Conservation (phyloP, 208 protist genomes). For the Crithidia bombi region DNA sequence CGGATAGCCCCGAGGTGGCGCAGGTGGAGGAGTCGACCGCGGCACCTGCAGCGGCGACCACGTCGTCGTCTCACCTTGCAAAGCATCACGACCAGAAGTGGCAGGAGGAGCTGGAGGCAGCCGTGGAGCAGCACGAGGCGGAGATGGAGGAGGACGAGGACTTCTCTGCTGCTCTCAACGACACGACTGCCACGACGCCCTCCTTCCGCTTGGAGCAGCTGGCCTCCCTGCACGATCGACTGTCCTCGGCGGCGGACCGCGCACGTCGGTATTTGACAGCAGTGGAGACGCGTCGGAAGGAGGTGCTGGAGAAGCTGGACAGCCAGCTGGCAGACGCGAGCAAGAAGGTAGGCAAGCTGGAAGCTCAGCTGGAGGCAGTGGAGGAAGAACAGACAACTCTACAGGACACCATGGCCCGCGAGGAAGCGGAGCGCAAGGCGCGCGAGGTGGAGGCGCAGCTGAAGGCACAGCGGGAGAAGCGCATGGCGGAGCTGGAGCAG, state of each 20-base stretch:
- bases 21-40: background rate
- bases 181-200: slow-evolving; percentile 24
- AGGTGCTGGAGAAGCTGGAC: slow-evolving; percentile 36
- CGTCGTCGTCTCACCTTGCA: background rate
- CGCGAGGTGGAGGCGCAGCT: slow-evolving; percentile 60
- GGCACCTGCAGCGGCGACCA: background rate
- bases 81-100: slow-evolving; percentile 20
- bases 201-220: slow-evolving; percentile 34
- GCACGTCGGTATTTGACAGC: slow-evolving; percentile 36
- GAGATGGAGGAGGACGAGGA: slow-evolving; percentile 33
- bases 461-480: slow-evolving; percentile 56
- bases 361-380: slow-evolving; percentile 29
- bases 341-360: slow-evolving; percentile 29
- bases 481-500: slow-evolving; percentile 47
- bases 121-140: slow-evolving; percentile 38
- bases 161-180: slow-evolving; percentile 21
- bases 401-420: slow-evolving; percentile 35
- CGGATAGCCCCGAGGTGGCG: slow-evolving; percentile 12
- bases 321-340: slow-evolving; percentile 29
- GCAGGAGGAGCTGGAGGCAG: slow-evolving; percentile 33
- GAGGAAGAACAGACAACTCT: slow-evolving; percentile 30
- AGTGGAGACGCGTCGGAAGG: slow-evolving; percentile 29
- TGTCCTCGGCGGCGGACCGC: slow-evolving; percentile 49
- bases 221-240: slow-evolving; percentile 41
- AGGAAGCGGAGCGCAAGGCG: slow-evolving; percentile 56